Percentiles rank a stretch among this genome's conserved stretches.
phyloP scores from a whole-genome alignment of 176 grass and related monocot genomes.

The Leersia perrieri region DNA sequence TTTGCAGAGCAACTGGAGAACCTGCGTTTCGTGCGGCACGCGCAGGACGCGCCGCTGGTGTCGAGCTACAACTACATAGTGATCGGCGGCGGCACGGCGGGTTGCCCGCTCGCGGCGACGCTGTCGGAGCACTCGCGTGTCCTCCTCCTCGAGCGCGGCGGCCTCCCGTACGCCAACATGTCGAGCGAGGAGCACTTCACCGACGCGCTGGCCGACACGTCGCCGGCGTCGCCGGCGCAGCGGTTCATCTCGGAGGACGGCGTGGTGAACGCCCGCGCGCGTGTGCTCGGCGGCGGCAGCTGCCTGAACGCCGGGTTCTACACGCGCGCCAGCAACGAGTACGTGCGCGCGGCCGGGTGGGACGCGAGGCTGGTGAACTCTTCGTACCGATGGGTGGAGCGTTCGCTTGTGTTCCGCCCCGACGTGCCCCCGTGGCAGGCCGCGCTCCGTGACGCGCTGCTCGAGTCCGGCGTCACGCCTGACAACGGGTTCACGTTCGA shows the following conservation, averaged over 20 bases:
- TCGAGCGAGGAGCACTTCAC: slow-evolving; percentile 23
- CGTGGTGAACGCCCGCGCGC: slow-evolving; percentile 55
- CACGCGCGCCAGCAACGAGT: slow-evolving; percentile 52
- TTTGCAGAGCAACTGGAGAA: slow-evolving; percentile 18
- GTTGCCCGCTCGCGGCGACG: slow-evolving; percentile 57
- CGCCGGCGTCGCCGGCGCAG: slow-evolving; percentile 33
- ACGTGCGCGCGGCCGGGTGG: slow-evolving; percentile 45
- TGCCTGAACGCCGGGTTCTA: slow-evolving; percentile 79
- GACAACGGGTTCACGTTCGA: slow-evolving; percentile 84
- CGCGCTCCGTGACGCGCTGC: slow-evolving; percentile 66
- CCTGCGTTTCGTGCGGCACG: slow-evolving; percentile 13
- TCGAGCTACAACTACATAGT: slow-evolving; percentile 60
- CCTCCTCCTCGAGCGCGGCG: slow-evolving; percentile 47
- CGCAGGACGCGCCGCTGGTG: slow-evolving; percentile 36
- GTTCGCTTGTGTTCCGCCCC: slow-evolving; percentile 61
- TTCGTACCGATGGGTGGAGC: slow-evolving; percentile 69
- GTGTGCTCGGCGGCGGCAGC: slow-evolving; percentile 69
- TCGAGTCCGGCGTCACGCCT: slow-evolving; percentile 66
- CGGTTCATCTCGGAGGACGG: slow-evolving; percentile 63
- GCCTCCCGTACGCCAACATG: slow-evolving; percentile 35
- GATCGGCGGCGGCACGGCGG: slow-evolving; percentile 67
- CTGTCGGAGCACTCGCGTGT: slow-evolving; percentile 45
- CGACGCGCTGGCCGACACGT: slow-evolving; percentile 34
- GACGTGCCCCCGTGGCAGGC: slow-evolving; percentile 64
- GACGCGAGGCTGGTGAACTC: slow-evolving; percentile 45